A percentile compares a stretch with the other conserved stretches of the same genome.
phyloP scores from a whole-genome alignment of 2,329 filamentous ascomycete species.

The Phyllosticta citribraziliensis region DNA sequence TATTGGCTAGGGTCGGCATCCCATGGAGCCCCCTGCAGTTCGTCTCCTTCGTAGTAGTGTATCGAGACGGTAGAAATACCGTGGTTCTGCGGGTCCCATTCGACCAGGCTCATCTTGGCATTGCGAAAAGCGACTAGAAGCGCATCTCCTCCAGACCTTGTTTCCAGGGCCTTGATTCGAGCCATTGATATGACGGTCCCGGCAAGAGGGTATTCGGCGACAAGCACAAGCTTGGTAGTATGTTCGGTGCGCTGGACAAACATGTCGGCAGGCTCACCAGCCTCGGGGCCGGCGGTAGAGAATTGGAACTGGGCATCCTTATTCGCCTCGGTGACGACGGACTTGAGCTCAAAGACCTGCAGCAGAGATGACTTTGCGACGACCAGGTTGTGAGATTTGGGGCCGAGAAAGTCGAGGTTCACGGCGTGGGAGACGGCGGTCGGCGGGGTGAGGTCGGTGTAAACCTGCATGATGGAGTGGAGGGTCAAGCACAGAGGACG shows the following conservation, averaged over 20 bases:
- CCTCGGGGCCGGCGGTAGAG: conserved; percentile 35
- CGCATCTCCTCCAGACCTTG: conserved; percentile 72
- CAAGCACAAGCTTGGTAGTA: conserved; percentile 69
- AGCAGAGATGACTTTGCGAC: conserved; percentile 88
- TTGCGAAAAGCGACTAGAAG: conserved; percentile 78
- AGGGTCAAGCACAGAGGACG: background rate
- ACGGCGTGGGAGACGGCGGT: conserved; percentile 89
- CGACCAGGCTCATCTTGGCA: conserved; percentile 83
- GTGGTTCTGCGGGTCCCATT: conserved; percentile 80
- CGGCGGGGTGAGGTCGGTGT: conserved; percentile 88
- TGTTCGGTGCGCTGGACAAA: conserved; percentile 48
- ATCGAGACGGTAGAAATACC: conserved; percentile 83
- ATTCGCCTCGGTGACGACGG: conserved; percentile 49
- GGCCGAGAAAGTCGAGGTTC: conserved; percentile 64
- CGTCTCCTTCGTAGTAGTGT: conserved; percentile 96
- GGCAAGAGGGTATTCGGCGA: conserved; percentile 73
- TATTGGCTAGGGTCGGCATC: conserved; percentile 64
- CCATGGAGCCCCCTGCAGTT: conserved; percentile 75
- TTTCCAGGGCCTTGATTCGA: conserved; percentile 61
- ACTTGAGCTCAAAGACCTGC: conserved; percentile 74
- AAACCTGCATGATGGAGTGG: conserved; percentile 70
- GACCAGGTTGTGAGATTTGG: conserved; percentile 71
- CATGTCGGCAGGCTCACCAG: conserved; percentile 21
- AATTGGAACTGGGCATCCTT: conserved; percentile 35
- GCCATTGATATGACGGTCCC: conserved; percentile 78